Conservation (phyloP, 257 asterid genomes). For the Oldenlandia corymbosa region DNA sequence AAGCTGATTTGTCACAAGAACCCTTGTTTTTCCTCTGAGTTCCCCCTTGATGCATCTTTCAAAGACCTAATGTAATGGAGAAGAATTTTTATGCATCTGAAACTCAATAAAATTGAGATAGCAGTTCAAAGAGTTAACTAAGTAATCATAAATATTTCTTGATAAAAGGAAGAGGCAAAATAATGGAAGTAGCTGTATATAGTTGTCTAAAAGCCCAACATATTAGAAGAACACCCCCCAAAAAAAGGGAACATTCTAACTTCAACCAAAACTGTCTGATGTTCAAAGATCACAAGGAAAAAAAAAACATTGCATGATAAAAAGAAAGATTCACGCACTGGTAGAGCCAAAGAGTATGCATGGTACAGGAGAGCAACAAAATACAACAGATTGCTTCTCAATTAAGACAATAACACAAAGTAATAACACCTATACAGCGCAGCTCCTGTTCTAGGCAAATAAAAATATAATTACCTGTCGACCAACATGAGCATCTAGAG, state of each 20-base stretch:
- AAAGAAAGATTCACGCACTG: background rate
- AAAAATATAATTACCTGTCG: slow-evolving; percentile 60
- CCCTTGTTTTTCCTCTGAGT: slow-evolving; percentile 81
- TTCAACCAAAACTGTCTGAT: background rate
- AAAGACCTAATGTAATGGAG: slow-evolving; percentile 50
- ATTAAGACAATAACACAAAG: background rate
- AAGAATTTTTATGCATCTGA: too few relatives aligned
- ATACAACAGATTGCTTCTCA: background rate
- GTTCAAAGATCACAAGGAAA: too few relatives aligned
- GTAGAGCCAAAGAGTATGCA: background rate
- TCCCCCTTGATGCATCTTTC: slow-evolving; percentile 88
- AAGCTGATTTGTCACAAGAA: slow-evolving; percentile 90
- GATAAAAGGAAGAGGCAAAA: too few relatives aligned
- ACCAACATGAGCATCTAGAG: slow-evolving; percentile 97
- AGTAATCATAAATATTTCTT: too few relatives aligned
- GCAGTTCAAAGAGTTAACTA: too few relatives aligned
- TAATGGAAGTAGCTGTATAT: too few relatives aligned
- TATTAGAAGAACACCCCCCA: background rate
- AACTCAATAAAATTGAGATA: too few relatives aligned
- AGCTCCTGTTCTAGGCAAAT: background rate
- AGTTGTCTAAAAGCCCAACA: background rate
- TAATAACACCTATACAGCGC: background rate
- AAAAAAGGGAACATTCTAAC: too few relatives aligned
- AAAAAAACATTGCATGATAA: too few relatives aligned
- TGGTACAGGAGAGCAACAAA: background rate